Base-by-base conservation (phyloP, 768 basidiomycete genomes). In the Scleroderma bovista region DNA sequence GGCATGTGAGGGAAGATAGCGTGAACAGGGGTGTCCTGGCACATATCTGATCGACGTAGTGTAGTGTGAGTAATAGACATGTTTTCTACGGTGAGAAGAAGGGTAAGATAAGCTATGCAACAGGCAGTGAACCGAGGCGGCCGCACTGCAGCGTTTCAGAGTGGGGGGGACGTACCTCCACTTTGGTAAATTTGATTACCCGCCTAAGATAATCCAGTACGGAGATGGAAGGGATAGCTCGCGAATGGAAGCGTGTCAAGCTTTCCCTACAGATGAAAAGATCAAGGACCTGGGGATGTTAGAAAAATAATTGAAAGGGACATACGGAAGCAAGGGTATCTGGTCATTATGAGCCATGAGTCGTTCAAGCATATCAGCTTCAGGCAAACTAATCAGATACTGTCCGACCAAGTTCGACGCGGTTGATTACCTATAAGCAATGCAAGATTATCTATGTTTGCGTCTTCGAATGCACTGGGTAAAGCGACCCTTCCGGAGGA, bases 281-380 rank as follows among this genome's bases (percentile, higher is more conserved):
- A 63, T 60, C 51, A 53, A 58, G 63, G 56, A 48, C 36, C 55
- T 50, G 47, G 43, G 34, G 39, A 54, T 52, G 31, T 47, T 2
- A 42, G 10, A 26, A 44, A 51, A 1, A 11, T 52, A 34, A 54
- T 50, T 51, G 41, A 56, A 38, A 19, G 17, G 39, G 51, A 75
- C 81, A 60, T 75, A 92, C 81, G 92, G 86, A 34, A 84, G 83
- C 55, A 98, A 75, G 50, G 92, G 88, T 68, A 99, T 93, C 65
- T 81, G 83, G 75, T 99, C 95, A 76, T 99, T 99, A 79, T 96
- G 92, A 48, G 79, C 75, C 71, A 96, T 93, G 61, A 99, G 75
- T 55, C 93, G 88, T 64, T 93, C 83, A 59, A 99, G 81, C 94
- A 98, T 98, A 70, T 94, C 89, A 60, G 92, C 93, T 94, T 67